phyloP scores from a whole-genome alignment of 768 basidiomycete genomes.

The Steccherinum ochraceum region DNA sequence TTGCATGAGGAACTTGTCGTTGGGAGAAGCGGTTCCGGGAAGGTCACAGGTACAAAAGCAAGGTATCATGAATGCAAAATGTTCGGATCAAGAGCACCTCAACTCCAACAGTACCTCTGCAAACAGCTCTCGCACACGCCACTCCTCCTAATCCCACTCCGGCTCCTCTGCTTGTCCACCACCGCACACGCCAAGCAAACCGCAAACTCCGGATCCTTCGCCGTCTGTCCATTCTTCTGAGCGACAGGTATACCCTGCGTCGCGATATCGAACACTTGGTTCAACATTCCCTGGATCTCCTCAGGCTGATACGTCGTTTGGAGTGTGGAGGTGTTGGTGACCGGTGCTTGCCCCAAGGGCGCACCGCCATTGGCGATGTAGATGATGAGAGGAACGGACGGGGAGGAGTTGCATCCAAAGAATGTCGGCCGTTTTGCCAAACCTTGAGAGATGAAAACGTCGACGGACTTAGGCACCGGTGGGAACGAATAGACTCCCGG shows the following conservation, averaged over 20 bases:
- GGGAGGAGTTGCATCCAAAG: conserved; percentile 65
- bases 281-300: conserved; percentile 37
- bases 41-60: too few species aligned
- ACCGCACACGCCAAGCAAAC: conserved; percentile 67
- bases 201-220: conserved; percentile 45
- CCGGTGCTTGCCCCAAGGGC: conserved; percentile 29
- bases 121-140: conserved; percentile 23
- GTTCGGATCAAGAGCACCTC: too few species aligned
- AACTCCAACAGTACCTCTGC: conserved; percentile 26
- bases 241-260: conserved; percentile 35
- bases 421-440: conserved; percentile 68
- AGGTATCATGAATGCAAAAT: too few species aligned
- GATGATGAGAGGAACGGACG: conserved; percentile 42
- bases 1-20: too few species aligned
- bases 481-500: conserved; percentile 38
- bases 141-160: conserved; percentile 5
- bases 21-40: too few species aligned
- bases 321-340: conserved; percentile 38
- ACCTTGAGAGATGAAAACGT: conserved; percentile 51
- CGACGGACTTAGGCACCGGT: conserved; percentile 47
- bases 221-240: conserved; percentile 17
- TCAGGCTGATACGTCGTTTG: conserved; percentile 31
- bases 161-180: conserved; percentile 32
- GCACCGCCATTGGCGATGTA: conserved; percentile 55
- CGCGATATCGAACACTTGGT: conserved; percentile 36